Evolutionary conservation across 192 early-diverging fungal genomes (phyloP).

Genomic region (Kappamyces sp.): DNA sequence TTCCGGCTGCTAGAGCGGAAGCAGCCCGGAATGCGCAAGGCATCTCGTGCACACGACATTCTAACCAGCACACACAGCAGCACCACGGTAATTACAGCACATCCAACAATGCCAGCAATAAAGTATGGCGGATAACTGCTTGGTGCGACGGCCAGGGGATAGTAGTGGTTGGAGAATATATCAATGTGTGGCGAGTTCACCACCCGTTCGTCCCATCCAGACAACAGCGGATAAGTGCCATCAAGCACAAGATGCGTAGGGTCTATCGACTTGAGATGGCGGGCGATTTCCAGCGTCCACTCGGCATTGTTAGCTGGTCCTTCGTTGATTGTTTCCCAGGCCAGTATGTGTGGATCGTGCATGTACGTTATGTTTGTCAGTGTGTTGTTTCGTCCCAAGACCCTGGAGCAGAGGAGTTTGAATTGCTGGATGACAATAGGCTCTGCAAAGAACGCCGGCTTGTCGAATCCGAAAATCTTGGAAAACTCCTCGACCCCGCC

Average conservation of each 20-base stretch:
- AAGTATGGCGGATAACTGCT: too few relatives aligned
- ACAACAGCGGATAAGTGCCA: constrained; percentile 9
- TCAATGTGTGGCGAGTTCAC: constrained; percentile 4
- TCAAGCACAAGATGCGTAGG: constrained; percentile 14
- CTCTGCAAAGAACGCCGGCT: constrained; percentile 27
- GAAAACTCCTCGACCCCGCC: constrained; percentile 25
- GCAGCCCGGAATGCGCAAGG: too few relatives aligned
- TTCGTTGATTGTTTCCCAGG: constrained; percentile 43
- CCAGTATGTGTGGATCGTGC: constrained; percentile 35
- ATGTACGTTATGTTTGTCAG: constrained; percentile 26
- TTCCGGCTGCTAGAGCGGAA: too few relatives aligned
- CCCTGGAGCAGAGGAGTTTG: constrained; percentile 18
- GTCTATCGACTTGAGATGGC: background rate
- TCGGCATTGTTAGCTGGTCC: constrained; percentile 14
- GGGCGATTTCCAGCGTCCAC: constrained; percentile 22
- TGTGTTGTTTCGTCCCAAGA: constrained; percentile 29
- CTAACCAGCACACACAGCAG: too few relatives aligned
- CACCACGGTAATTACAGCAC: too few relatives aligned
- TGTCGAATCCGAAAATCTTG: constrained; percentile 6
- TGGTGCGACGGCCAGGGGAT: background rate
- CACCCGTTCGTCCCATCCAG: constrained; percentile 2
- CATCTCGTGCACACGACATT: too few relatives aligned
- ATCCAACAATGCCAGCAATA: too few relatives aligned
- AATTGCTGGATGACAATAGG: constrained; percentile 18
- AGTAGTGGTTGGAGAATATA: constrained; percentile 20